Percentiles rank a stretch among this genome's conserved stretches.
These are phyloP conservation scores for Paratinospora sagittata DNA, from an alignment of 164 flowering plant genomes.

Conservation along the genomic window DNA sequence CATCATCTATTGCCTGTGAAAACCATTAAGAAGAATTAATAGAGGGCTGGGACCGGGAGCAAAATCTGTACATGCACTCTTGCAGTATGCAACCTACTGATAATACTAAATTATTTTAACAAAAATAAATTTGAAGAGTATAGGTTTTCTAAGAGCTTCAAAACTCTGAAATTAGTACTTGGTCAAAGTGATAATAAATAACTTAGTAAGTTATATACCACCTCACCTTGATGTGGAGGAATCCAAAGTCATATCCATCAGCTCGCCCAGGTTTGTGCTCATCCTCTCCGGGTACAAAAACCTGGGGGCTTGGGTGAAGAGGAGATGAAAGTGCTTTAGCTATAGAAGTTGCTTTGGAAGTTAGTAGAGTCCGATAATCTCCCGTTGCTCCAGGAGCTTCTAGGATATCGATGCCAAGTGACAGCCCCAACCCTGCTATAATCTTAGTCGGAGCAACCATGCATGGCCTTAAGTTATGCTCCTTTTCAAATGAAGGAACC, in stretches of 20 bases:
- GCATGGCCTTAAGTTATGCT: slow-evolving; percentile 84
- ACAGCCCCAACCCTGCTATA: slow-evolving; percentile 91
- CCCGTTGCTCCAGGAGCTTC: slow-evolving; percentile 99
- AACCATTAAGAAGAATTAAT: slow-evolving; percentile 5
- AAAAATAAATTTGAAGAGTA: too few relatives aligned
- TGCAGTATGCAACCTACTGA: neutral
- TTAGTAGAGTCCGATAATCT: slow-evolving; percentile 84
- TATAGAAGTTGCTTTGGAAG: slow-evolving; percentile 85
- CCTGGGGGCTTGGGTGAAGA: slow-evolving; percentile 45
- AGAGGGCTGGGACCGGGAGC: neutral
- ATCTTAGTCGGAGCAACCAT: slow-evolving; percentile 99
- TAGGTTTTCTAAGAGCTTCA: neutral
- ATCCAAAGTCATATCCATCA: slow-evolving; percentile 91
- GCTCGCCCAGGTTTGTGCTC: slow-evolving; percentile 68
- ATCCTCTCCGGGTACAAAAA: slow-evolving; percentile 89
- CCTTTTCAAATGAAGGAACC: slow-evolving; percentile 76
- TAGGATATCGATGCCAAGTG: slow-evolving; percentile 88
- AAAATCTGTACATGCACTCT: neutral
- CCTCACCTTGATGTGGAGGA: slow-evolving; percentile 93
- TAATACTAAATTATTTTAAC: too few relatives aligned
- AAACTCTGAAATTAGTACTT: neutral
- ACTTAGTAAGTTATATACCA: neutral
- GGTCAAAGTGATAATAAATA: neutral
- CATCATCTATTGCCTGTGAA: slow-evolving; percentile 91
- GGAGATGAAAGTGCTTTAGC: slow-evolving; percentile 83